phyloP scores from a whole-genome alignment of 345 rosid genomes.

The Toxicodendron radicans region DNA sequence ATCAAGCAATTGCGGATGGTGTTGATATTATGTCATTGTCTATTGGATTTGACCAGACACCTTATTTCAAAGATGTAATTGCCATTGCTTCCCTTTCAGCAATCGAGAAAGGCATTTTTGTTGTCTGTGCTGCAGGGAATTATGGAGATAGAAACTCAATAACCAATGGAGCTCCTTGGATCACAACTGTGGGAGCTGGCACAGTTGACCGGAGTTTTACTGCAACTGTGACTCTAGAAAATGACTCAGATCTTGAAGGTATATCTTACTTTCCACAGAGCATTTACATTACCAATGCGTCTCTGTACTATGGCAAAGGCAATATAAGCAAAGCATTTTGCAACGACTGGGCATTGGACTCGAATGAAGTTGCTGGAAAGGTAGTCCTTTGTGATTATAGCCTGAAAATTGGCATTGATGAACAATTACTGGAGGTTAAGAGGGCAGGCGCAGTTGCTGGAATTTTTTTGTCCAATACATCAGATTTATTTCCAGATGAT shows the following conservation, averaged over 20 bases:
- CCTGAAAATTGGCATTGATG: background rate
- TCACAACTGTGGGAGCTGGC: conserved; percentile 45
- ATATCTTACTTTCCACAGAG: conserved; percentile 34
- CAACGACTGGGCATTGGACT: conserved; percentile 17
- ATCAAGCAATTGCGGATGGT: conserved; percentile 70
- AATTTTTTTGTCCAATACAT: conserved; percentile 26
- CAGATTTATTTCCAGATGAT: conserved; percentile 7
- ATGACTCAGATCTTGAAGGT: conserved; percentile 25
- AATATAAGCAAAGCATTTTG: conserved; percentile 26
- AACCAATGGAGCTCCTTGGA: conserved; percentile 47
- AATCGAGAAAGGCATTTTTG: conserved; percentile 44
- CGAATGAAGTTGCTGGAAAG: conserved; percentile 27
- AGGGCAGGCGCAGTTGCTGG: conserved; percentile 36
- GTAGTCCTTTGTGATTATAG: conserved; percentile 36
- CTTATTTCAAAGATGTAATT: conserved; percentile 38
- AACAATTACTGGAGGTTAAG: conserved; percentile 24
- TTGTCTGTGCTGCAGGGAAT: conserved; percentile 51
- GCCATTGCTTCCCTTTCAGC: conserved; percentile 63
- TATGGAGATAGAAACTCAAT: conserved; percentile 32
- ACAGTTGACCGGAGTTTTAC: conserved; percentile 40
- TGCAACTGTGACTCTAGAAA: conserved; percentile 28
- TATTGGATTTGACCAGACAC: conserved; percentile 37
- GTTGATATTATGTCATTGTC: conserved; percentile 63
- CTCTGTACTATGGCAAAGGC: conserved; percentile 27
- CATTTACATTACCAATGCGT: conserved; percentile 21